A percentile compares a stretch with the other conserved stretches of the same genome.
Evolutionary conservation across 208 protist genomes (phyloP).

Genomic region (Trypanosoma caninum): DNA sequence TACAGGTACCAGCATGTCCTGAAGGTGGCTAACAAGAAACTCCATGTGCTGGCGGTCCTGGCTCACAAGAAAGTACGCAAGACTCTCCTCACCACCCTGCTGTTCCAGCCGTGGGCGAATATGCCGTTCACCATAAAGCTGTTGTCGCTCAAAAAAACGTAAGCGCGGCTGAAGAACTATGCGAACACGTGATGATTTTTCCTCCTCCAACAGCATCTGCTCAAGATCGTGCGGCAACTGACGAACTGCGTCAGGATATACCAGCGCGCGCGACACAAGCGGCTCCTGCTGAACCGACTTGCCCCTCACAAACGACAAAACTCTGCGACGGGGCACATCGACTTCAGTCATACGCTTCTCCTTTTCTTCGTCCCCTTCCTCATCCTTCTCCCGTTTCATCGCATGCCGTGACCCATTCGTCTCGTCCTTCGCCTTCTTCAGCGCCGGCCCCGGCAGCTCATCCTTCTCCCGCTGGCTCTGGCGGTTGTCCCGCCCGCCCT

Average conservation of each 20-base stretch:
- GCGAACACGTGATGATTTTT: conserved; percentile 54
- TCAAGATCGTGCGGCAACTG: conserved; percentile 53
- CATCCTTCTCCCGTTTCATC: neutral
- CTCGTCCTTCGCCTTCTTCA: conserved; percentile 4
- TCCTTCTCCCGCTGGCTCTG: neutral
- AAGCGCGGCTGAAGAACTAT: conserved; percentile 81
- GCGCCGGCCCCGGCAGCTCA: neutral
- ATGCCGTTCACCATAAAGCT: neutral
- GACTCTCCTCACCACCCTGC: conserved; percentile 29
- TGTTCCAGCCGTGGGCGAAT: neutral
- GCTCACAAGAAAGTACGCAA: conserved; percentile 82
- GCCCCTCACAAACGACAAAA: conserved; percentile 9
- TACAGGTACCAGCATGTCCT: conserved; percentile 68
- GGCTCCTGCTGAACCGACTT: conserved; percentile 1
- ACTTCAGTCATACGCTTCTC: too few relatives aligned
- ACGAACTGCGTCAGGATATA: conserved; percentile 22
- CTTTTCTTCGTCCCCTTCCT: neutral
- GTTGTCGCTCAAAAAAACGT: conserved; percentile 35
- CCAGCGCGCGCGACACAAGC: conserved; percentile 44
- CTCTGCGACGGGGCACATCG: neutral
- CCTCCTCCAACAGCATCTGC: conserved; percentile 66
- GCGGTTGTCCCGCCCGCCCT: neutral
- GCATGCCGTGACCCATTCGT: neutral
- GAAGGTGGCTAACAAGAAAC: conserved; percentile 42
- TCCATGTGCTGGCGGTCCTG: conserved; percentile 68